Evolutionary conservation across 495 filamentous ascomycete species (phyloP), one percentile per base, ranked within the genome.

Genomic region (Letharia columbiana): DNA sequence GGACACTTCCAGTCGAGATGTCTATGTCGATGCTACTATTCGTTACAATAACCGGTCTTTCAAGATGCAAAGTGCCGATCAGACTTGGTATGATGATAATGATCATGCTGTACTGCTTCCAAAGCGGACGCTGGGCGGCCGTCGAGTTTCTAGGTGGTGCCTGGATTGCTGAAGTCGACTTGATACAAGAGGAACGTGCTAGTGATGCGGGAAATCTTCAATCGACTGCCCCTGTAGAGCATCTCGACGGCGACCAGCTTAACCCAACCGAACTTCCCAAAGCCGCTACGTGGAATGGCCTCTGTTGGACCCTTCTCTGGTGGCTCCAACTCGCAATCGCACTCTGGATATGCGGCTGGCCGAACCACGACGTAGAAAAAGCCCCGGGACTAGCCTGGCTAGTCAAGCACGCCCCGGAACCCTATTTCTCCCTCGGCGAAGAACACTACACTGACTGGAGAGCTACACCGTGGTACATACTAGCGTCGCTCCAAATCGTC

Each of bases 1-100:
- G 87, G 87, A 90, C 87, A 33, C 87, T 90, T n/a, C 87, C 87
- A 0, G 81, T 89, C 37, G 87, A 90, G 71, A 87, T 88, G 67
- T 78, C 84, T 61, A 81, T 81, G 66, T 87, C 84, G 12, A 82
- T 90, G 67, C 76, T 87, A 58, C 77, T 90, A 6, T 90, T 90
- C 73, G 70, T 87, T 57, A 78, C 79, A 2, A 77, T 84, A 39
- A 67, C 88, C 5, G 87, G 80, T 12, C 77, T 86, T 17, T 81
- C 83, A 10, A 79, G 83, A 37, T 73, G 84, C 15, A 71, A 73
- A 42, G 68, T 80, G n/a, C 64, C 71, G 5, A 67, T 84, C 11
- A 79, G 85, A 7, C 74, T 86, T 63, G 66, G 71, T 0, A 65
- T 80, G 4, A 78, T 84, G 33, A 67, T 77, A 7, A 70, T 67